phyloP scores from a whole-genome alignment of 2,329 filamentous ascomycete species.

The Colletotrichum neosansevieriae region DNA sequence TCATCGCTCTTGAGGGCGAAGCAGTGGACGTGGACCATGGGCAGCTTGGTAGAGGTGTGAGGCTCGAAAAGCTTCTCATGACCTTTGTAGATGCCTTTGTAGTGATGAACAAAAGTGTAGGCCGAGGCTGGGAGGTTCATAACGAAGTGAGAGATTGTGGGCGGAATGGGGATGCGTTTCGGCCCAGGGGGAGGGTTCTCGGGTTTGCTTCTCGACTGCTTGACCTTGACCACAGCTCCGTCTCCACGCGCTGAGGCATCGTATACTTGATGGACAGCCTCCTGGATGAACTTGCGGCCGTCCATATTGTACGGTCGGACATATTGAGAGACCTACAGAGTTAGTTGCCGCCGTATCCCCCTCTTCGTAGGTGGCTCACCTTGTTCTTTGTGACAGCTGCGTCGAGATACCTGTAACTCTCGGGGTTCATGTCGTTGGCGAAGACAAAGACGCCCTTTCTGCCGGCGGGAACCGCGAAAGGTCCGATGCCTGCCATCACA shows the following conservation, averaged over 20 bases:
- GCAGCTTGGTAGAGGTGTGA: slow-evolving; percentile 71
- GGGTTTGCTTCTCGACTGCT: slow-evolving; percentile 54
- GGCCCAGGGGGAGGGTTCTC: slow-evolving; percentile 52
- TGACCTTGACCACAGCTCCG: slow-evolving; percentile 65
- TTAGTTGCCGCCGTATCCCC: slow-evolving; percentile 38
- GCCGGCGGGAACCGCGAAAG: slow-evolving; percentile 92
- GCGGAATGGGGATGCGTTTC: slow-evolving; percentile 69
- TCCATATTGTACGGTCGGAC: slow-evolving; percentile 86
- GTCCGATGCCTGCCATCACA: slow-evolving; percentile 97
- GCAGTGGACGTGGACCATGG: slow-evolving; percentile 93
- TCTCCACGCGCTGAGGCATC: slow-evolving; percentile 63
- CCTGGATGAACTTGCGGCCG: slow-evolving; percentile 82
- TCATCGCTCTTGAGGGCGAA: slow-evolving; percentile 87
- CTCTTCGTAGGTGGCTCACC: slow-evolving; percentile 56
- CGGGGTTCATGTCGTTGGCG: slow-evolving; percentile 97
- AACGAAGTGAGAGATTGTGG: slow-evolving; percentile 89
- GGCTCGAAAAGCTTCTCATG: slow-evolving; percentile 75
- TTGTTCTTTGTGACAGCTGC: slow-evolving; percentile 84
- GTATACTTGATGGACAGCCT: slow-evolving; percentile 72
- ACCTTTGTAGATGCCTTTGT: slow-evolving; percentile 84
- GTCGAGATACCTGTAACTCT: slow-evolving; percentile 80
- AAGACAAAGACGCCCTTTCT: slow-evolving; percentile 93
- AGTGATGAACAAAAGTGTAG: slow-evolving; percentile 81
- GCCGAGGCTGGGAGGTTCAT: slow-evolving; percentile 97
- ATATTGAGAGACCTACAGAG: slow-evolving; percentile 69